Evolutionary conservation across 2,329 filamentous ascomycete species (phyloP).

Genomic region (Balansia obtecta): DNA sequence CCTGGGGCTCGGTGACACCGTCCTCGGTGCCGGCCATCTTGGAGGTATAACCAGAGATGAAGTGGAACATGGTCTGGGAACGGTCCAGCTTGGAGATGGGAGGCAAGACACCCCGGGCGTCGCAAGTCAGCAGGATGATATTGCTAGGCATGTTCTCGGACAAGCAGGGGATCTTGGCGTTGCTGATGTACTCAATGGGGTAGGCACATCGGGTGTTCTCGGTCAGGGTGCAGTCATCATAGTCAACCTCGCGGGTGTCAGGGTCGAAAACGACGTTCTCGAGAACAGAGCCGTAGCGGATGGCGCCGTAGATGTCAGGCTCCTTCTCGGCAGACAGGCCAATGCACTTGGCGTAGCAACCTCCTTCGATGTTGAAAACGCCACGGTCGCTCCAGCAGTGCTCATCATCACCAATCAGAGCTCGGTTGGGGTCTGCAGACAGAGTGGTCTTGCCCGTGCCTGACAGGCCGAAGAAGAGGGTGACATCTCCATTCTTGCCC

Average conservation of each 20-base stretch:
- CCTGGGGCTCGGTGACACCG: conserved; percentile 91
- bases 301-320: conserved; percentile 92
- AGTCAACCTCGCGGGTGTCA: conserved; percentile 79
- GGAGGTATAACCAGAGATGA: conserved; percentile 98
- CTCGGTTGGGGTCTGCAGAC: conserved; percentile 91
- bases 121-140: conserved; percentile 96
- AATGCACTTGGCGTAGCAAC: conserved; percentile 98
- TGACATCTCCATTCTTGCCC: conserved; percentile 87
- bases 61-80: conserved; percentile 99
- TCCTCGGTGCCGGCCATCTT: conserved; percentile 99
- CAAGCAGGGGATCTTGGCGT: conserved; percentile 96
- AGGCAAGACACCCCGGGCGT: conserved; percentile 91
- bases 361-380: conserved; percentile 99
- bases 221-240: conserved; percentile 86
- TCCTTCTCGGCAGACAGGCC: conserved; percentile 97
- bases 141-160: conserved; percentile 82
- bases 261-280: conserved; percentile 99
- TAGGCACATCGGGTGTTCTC: conserved; percentile 99
- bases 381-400: conserved; percentile 97
- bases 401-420: conserved; percentile 95
- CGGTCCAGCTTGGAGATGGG: conserved; percentile 94
- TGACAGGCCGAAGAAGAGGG: conserved; percentile 97
- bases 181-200: conserved; percentile 97
- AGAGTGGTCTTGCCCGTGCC: conserved; percentile 98
- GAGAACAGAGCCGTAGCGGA: conserved; percentile 91